Base-by-base conservation (phyloP, 2,329 filamentous ascomycete species). In the Geosmithia flava region DNA sequence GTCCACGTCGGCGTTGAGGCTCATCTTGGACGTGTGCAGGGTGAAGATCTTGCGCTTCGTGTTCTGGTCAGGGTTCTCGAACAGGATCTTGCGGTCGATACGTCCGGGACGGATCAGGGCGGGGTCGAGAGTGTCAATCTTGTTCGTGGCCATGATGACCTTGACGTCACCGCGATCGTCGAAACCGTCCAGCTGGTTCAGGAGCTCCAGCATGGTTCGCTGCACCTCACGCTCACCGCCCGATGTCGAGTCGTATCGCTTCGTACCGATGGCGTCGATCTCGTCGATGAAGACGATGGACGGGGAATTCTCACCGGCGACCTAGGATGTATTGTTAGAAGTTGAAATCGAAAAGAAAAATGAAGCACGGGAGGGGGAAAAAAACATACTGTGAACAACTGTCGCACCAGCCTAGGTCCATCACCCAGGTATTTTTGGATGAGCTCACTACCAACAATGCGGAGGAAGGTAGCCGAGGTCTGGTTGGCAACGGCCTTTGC, bases 111-210 rank as follows among this genome's bases (percentile, higher is more conserved):
- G 85, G 62, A 98, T 98, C 56, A 98, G 75, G 17, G 93, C 93
- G 48, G 93, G 93, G 62, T 98, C 94, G 27, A 98, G 76, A 3
- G 88, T 95, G 57, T 98, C 94, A 56, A 98, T 98, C 80, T 98
- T 98, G 81, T 98, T 98, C 56, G 93, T 98, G 13, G 93, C 94
- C 90, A 98, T 97, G 66, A 98, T 91, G 52, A 98, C 93, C 75
- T 98, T 98, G 68, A 98, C 91, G 63, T 98, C 93, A 57, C 93
- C 94, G 52, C 93, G 87, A 67, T 98, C 94, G 62, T 98, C 93
- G 69, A 98, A 98, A 59, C 93, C 93, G 64, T 98, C 93, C 8
- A 98, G 82, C 71, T 98, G 93, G 69, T 98, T 98, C 42, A 98
- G 82, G 48, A 98, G 79, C 63, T 98, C 93, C 67, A 98, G 72